Base-by-base conservation (phyloP, 371 early-diverging fungal genomes). In the Rhizopus delemar region DNA sequence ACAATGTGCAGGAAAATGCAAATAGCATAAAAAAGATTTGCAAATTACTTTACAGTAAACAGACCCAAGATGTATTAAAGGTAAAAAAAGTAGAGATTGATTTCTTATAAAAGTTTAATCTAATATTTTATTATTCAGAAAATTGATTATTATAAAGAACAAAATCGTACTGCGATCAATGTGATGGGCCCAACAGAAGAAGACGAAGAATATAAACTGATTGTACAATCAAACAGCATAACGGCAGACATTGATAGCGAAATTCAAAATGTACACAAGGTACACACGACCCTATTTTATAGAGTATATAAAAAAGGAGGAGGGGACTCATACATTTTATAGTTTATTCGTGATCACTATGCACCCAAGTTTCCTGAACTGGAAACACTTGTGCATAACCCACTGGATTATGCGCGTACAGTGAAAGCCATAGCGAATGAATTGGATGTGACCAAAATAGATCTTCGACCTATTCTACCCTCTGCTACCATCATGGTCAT, bases 321-420 rank as follows among this genome's bases (percentile, higher is more conserved):
- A n/a, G n/a, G n/a, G 49, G 41, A 13, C 35, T 51, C 34, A 9
- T 52, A 38, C 16, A 15, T 51, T 53, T 39, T 29, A 12, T 74
- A 94, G 90, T 96, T 86, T 66, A 85, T 97, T 63, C 69, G 92
- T 28, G 97, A 98, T 71, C 91, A 90, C 56, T 98, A 95, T 74
- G 88, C 87, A 32, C 71, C 84, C 16, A 84, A 89, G 41, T 97
- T 97, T 62, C 94, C 96, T 0, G 98, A 95, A 64, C 85, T 98
- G 6, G 95, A 96, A 69, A 81, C 87, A 8, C 82, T 97, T 32
- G 89, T 98, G 4, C 85, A 85, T 8, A 90, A 90, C 61, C 90
- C 97, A 2, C 62, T 93, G 15, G 96, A 94, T 57, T 98, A 95
- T 77, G 92, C 93, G 7, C 84, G 88, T 8, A 87, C 94, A 0